Conservation (phyloP, 73 alveolate species). For the Halteria grandinella region DNA sequence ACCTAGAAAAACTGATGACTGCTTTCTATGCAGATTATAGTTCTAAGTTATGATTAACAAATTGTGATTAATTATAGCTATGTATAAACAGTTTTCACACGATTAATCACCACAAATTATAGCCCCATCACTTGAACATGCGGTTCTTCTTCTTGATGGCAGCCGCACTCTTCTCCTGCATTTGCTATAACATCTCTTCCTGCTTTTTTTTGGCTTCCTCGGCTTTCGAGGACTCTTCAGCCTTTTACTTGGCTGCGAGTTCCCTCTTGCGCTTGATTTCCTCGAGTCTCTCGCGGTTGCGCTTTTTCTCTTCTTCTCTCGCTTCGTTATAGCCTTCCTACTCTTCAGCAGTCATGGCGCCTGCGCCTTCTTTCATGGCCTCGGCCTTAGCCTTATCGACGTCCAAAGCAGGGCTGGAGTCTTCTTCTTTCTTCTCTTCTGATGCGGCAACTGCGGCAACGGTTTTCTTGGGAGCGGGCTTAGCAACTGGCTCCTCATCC, state of each 20-base stretch:
- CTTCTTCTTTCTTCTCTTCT: no score
- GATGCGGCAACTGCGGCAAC: no score
- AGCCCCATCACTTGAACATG: slow-evolving; percentile 43
- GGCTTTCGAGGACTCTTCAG: slow-evolving; percentile 23
- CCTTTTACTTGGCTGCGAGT: slow-evolving; percentile 28
- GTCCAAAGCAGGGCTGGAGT: not conserved
- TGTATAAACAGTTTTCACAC: not conserved
- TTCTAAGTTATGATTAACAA: no score
- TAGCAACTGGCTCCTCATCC: no score
- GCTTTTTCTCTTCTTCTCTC: slow-evolving; percentile 52
- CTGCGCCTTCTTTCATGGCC: not conserved
- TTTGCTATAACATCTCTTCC: slow-evolving; percentile 46
- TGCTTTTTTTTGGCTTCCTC: slow-evolving; percentile 18
- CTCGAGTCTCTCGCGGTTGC: slow-evolving; percentile 36
- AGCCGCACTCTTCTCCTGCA: slow-evolving; percentile 27
- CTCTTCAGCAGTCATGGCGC: no score
- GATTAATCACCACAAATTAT: not conserved
- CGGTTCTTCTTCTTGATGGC: slow-evolving; percentile 51
- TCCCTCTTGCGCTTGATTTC: slow-evolving; percentile 47
- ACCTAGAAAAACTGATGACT: slow-evolving; percentile 3
- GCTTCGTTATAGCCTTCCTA: slow-evolving; percentile 42
- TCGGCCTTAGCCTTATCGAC: not conserved
- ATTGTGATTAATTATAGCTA: not conserved
- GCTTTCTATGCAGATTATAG: not conserved
- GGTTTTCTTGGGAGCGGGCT: no score